phyloP scores from a whole-genome alignment of 768 basidiomycete genomes.

The Agrocybe chaxingu region DNA sequence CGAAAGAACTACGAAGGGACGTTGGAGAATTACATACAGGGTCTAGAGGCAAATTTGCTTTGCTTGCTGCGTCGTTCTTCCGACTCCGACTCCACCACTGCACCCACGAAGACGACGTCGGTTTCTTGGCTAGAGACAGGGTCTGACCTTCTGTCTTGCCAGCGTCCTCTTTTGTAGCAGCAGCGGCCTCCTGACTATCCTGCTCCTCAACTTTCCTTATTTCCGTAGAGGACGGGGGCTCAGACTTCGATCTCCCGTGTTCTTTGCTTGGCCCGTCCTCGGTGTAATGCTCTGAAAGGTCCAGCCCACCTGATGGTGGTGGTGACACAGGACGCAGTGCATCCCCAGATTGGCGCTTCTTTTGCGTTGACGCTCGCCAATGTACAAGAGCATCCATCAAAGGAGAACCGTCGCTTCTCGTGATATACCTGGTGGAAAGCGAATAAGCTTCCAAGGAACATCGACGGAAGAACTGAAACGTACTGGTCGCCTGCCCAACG shows the following conservation, averaged over 20 bases:
- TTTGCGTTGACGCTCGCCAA: conserved; percentile 47
- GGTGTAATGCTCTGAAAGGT: not conserved
- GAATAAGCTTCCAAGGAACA: not conserved
- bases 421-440: conserved; percentile 59
- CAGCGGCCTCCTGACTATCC: conserved; percentile 7
- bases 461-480: conserved; percentile 23
- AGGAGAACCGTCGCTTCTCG: conserved; percentile 69
- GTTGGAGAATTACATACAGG: conserved; percentile 1
- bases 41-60: conserved; percentile 10
- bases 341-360: conserved; percentile 14
- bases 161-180: not conserved
- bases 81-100: conserved; percentile 80
- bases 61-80: conserved; percentile 22
- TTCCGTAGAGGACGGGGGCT: conserved; percentile 12
- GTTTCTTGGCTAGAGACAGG: conserved; percentile 25
- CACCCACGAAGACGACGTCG: conserved; percentile 70
- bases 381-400: conserved; percentile 69
- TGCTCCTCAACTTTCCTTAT: conserved; percentile 7
- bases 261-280: conserved; percentile 7
- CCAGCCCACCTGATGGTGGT: not conserved
- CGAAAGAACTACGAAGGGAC: not conserved
- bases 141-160: not conserved
- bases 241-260: conserved; percentile 16
- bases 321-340: conserved; percentile 15
- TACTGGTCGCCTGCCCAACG: conserved; percentile 68